Evolutionary conservation across 768 basidiomycete species (phyloP).

Genomic region (Boletus coccyginus): DNA sequence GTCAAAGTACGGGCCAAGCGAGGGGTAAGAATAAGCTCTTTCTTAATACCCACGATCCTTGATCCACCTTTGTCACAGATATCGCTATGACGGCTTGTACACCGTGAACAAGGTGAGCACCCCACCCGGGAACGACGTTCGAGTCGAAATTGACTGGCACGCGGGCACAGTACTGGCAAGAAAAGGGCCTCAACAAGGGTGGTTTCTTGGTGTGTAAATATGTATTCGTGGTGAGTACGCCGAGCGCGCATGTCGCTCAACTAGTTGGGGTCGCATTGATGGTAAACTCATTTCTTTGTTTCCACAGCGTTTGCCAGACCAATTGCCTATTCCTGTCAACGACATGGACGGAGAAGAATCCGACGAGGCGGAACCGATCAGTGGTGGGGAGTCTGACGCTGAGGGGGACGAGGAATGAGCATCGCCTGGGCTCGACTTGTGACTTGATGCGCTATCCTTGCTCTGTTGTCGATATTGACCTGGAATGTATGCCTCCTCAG

Average conservation of each 20-base stretch:
- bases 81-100: conserved; percentile 91
- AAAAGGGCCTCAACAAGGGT: conserved; percentile 61
- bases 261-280: neutral
- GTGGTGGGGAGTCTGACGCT: conserved; percentile 1
- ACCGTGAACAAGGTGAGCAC: conserved; percentile 60
- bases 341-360: conserved; percentile 6
- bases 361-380: neutral
- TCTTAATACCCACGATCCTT: neutral
- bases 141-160: neutral
- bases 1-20: conserved; percentile 72
- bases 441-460: neutral
- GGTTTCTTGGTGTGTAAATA: conserved; percentile 85
- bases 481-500: neutral
- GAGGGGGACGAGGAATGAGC: conserved; percentile 1
- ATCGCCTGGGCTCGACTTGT: too few species aligned
- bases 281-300: neutral
- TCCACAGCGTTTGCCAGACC: conserved; percentile 25
- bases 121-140: neutral
- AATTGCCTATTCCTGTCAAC: conserved; percentile 25
- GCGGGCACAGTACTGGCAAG: conserved; percentile 62
- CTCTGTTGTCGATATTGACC: neutral
- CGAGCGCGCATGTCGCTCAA: neutral
- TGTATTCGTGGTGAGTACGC: conserved; percentile 63
- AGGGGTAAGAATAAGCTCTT: conserved; percentile 50
- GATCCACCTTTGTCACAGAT: conserved; percentile 40